A percentile compares a stretch with the other conserved stretches of the same genome.
Evolutionary conservation across 495 filamentous ascomycete genomes (phyloP).

Genomic region (Achaetomiella virescens): DNA sequence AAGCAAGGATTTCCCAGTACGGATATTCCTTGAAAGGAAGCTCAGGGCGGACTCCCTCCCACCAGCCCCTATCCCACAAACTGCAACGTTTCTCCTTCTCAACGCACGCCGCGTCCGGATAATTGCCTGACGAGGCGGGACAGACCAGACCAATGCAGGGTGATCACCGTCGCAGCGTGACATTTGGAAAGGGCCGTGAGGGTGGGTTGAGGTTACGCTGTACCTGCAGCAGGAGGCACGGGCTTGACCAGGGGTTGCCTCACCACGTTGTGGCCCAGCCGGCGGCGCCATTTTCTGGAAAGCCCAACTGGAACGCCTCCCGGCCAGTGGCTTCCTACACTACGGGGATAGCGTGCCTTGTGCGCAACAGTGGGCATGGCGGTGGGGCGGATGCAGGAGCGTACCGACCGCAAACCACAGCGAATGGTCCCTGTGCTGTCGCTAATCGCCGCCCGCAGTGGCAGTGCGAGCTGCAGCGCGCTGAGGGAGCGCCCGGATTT

Average conservation of each 20-base stretch:
- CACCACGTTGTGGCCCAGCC: slow-evolving; percentile 6
- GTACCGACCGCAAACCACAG: slow-evolving; percentile 11
- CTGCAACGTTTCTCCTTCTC: background rate
- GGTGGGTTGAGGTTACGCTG: slow-evolving; percentile 20
- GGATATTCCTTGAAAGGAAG: background rate
- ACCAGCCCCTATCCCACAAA: background rate
- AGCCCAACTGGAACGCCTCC: slow-evolving; percentile 30
- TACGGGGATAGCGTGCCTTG: slow-evolving; percentile 19
- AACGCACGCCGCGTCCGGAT: background rate
- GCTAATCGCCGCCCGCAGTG: slow-evolving; percentile 20
- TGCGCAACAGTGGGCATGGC: slow-evolving; percentile 18
- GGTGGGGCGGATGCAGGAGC: slow-evolving; percentile 3
- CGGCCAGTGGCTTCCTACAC: slow-evolving; percentile 20
- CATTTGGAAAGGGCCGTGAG: slow-evolving; percentile 10
- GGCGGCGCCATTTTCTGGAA: slow-evolving; percentile 11
- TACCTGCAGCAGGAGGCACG: slow-evolving; percentile 24
- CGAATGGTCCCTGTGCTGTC: slow-evolving; percentile 8
- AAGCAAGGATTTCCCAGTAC: background rate
- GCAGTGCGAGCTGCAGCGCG: slow-evolving; percentile 7
- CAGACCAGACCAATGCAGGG: background rate
- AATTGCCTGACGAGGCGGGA: background rate
- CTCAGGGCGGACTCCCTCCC: no score
- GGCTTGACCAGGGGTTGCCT: slow-evolving; percentile 11
- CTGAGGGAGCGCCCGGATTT: background rate
- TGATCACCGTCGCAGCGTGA: slow-evolving; percentile 15